phyloP scores from a whole-genome alignment of 805 yeast species.

The Candida suzukii region DNA sequence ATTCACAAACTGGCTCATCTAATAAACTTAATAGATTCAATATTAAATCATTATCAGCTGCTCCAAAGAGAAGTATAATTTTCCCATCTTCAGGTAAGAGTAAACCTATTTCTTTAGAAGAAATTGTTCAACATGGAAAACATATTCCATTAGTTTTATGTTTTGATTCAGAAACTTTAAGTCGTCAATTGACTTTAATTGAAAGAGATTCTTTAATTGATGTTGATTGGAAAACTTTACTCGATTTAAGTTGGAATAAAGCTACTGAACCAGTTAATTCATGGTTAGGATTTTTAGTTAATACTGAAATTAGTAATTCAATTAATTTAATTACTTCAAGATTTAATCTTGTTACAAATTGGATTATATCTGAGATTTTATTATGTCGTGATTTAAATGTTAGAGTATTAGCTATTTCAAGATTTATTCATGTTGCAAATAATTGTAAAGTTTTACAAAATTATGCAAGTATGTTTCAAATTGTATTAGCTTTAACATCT shows the following conservation, averaged over 20 bases:
- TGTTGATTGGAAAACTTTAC: conserved; percentile 86
- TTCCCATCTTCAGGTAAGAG: neutral
- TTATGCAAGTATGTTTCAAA: conserved; percentile 82
- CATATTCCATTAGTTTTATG: conserved; percentile 83
- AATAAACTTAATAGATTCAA: conserved; percentile 18
- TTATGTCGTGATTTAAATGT: conserved; percentile 55
- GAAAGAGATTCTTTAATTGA: conserved; percentile 80
- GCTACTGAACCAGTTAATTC: conserved; percentile 63
- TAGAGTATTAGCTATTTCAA: conserved; percentile 65
- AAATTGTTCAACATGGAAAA: conserved; percentile 35
- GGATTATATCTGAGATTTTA: conserved; percentile 86
- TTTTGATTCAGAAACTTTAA: conserved; percentile 58
- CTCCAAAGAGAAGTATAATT: conserved; percentile 16
- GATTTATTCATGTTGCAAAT: conserved; percentile 81
- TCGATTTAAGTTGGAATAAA: conserved; percentile 69
- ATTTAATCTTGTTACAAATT: conserved; percentile 81
- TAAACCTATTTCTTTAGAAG: conserved; percentile 24
- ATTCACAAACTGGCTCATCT: neutral
- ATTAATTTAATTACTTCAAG: conserved; percentile 76
- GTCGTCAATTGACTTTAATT: conserved; percentile 78
- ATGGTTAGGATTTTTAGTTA: conserved; percentile 73
- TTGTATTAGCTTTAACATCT: conserved; percentile 73
- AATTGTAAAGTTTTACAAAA: conserved; percentile 69
- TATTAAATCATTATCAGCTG: conserved; percentile 18
- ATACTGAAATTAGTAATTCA: conserved; percentile 45